A percentile compares a stretch with the other conserved stretches of the same genome.
Evolutionary conservation across 208 protist species (phyloP).

Genomic region (Leishmania major): DNA sequence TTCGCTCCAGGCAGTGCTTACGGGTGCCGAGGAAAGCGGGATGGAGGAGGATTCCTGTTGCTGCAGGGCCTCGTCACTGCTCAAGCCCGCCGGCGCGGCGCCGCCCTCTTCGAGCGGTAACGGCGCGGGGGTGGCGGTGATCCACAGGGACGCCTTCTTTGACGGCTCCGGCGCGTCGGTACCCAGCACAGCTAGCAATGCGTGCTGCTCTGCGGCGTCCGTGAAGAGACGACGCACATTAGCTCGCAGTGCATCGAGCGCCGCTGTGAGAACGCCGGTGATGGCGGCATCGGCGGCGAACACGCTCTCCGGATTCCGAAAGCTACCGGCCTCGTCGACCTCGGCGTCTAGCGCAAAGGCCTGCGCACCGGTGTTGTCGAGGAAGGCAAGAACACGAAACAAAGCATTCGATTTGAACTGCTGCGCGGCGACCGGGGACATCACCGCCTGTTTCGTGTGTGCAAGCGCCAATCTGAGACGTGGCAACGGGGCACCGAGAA

Average conservation of each 20-base stretch:
- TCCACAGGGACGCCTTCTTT: constrained; percentile 7
- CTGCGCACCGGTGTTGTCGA: constrained; percentile 82
- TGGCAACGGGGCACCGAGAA: not conserved
- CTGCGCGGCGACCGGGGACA: constrained; percentile 17
- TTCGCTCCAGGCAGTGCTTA: constrained; percentile 32
- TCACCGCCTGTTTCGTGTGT: not conserved
- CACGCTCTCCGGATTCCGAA: constrained; percentile 34
- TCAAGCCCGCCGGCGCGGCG: not conserved
- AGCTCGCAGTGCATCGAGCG: constrained; percentile 44
- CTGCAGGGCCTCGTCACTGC: not conserved
- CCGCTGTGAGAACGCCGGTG: constrained; percentile 46
- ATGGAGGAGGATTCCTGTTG: not conserved
- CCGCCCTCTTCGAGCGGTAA: not conserved
- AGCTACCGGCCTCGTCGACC: constrained; percentile 40
- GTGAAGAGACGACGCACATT: constrained; percentile 61
- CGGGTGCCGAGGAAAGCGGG: constrained; percentile 1
- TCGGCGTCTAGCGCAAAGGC: constrained; percentile 50
- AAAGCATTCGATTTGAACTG: constrained; percentile 60
- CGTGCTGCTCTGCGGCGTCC: constrained; percentile 38
- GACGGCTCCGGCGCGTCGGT: constrained; percentile 7
- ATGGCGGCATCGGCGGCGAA: constrained; percentile 45
- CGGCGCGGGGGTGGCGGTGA: not conserved
- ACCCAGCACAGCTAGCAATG: constrained; percentile 47
- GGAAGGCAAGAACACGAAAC: constrained; percentile 81
- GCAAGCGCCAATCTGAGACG: not conserved